These are phyloP conservation scores for Neopestalotiopsis sp. DNA, from an alignment of 2,329 filamentous ascomycete genomes.

Conservation along the genomic window DNA sequence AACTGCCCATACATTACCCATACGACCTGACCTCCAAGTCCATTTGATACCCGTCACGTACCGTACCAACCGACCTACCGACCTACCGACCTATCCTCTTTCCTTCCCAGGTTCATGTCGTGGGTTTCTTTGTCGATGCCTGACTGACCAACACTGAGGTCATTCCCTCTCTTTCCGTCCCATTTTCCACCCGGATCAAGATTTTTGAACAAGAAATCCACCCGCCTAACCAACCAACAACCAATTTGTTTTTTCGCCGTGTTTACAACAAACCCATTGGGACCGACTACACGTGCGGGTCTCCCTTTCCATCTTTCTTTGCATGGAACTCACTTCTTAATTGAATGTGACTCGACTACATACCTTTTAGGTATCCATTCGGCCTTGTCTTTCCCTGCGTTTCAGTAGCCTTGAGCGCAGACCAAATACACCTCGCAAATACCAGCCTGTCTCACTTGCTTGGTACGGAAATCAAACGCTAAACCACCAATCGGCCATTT, in stretches of 20 bases:
- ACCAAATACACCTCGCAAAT: not conserved
- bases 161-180: slow-evolving; percentile 3
- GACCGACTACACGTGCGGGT: slow-evolving; percentile 22
- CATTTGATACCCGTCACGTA: not conserved
- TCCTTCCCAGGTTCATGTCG: not conserved
- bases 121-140: slow-evolving; percentile 2
- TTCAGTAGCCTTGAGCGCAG: slow-evolving; percentile 11
- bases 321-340: slow-evolving; percentile 36
- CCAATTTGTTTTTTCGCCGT: slow-evolving; percentile 11
- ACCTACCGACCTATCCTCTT: not conserved
- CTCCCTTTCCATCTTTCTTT: slow-evolving; percentile 10
- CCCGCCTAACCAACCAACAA: slow-evolving; percentile 14
- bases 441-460: not conserved
- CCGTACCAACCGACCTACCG: not conserved
- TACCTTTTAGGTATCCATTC: slow-evolving; percentile 16
- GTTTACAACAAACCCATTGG: slow-evolving; percentile 22
- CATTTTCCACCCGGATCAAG: not conserved
- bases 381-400: not conserved
- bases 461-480: slow-evolving; percentile 28
- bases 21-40: not conserved
- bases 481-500: slow-evolving; percentile 29
- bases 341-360: slow-evolving; percentile 36
- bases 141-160: slow-evolving; percentile 6
- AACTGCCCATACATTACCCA: not conserved
- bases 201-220: not conserved